Percentiles rank a stretch among this genome's conserved stretches.
Evolutionary conservation across 139 green algal genomes (phyloP).

Genomic region (Chlorokybus atmophyticus): DNA sequence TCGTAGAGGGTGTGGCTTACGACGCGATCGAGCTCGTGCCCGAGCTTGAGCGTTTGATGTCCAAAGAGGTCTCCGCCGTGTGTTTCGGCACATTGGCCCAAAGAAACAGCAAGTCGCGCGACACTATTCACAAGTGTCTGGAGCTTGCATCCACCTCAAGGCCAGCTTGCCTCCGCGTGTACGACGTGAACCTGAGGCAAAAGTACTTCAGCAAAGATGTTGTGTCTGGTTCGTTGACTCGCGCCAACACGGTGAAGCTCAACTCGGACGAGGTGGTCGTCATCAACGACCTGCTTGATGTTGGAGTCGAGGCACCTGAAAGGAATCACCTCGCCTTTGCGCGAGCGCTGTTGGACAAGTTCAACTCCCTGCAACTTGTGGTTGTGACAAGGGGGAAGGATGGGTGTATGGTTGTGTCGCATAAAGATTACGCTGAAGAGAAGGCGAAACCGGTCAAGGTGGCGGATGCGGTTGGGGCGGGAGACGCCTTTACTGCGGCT

Average conservation of each 20-base stretch:
- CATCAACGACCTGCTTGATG: no score
- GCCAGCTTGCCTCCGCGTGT: neutral
- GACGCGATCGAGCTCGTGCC: no score
- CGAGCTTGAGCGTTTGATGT: no score
- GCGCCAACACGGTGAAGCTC: neutral
- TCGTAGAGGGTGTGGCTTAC: no score
- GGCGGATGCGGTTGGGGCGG: neutral
- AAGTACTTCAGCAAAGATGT: neutral
- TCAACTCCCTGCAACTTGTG: neutral
- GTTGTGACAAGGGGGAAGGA: neutral
- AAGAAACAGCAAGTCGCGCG: neutral
- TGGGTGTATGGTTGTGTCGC: neutral
- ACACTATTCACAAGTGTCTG: neutral
- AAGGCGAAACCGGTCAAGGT: neutral
- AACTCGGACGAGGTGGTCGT: neutral
- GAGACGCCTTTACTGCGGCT: neutral
- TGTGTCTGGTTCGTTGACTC: neutral
- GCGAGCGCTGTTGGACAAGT: neutral
- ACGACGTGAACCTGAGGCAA: neutral
- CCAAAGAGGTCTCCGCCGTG: neutral
- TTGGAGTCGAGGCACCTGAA: no score
- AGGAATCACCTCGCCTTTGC: no score
- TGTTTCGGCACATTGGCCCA: neutral
- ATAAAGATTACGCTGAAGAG: neutral
- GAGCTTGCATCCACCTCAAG: neutral